A percentile compares a stretch with the other conserved stretches of the same genome.
Evolutionary conservation across 306 rosid species (phyloP).

Genomic region (Heteromeles arbutifolia): DNA sequence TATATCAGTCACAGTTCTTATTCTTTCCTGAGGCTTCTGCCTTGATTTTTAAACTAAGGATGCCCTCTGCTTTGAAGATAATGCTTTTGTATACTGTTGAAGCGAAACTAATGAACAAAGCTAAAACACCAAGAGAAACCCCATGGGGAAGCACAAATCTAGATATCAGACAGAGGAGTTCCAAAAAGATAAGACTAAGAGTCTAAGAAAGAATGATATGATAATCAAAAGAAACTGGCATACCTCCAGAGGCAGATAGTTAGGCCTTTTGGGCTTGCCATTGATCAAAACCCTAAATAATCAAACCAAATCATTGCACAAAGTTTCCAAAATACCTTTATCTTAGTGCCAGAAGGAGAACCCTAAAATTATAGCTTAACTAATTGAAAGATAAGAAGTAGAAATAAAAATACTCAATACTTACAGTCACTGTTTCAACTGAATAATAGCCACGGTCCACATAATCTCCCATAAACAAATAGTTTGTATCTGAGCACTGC

Average conservation of each 20-base stretch:
- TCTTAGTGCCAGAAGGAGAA: background rate
- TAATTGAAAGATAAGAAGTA: background rate
- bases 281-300: too few species aligned
- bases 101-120: constrained; percentile 75
- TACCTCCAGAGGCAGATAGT: constrained; percentile 83
- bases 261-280: constrained; percentile 72
- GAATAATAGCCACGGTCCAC: constrained; percentile 98
- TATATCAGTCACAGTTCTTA: constrained; percentile 49
- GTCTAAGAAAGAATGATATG: background rate
- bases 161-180: constrained; percentile 8
- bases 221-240: constrained; percentile 5
- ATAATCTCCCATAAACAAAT: constrained; percentile 96
- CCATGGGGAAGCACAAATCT: background rate
- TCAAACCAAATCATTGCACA: background rate
- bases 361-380: background rate
- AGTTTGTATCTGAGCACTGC: constrained; percentile 98
- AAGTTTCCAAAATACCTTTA: background rate
- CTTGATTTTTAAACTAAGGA: constrained; percentile 76
- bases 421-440: constrained; percentile 89
- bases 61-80: constrained; percentile 68
- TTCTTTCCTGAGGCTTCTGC: constrained; percentile 79
- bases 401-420: constrained; percentile 14
- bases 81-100: constrained; percentile 73
- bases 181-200: constrained; percentile 1
- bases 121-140: constrained; percentile 29